These are phyloP conservation scores for Crinitomyces ghanaensis DNA, from an alignment of 805 yeast species.

Conservation along the genomic window DNA sequence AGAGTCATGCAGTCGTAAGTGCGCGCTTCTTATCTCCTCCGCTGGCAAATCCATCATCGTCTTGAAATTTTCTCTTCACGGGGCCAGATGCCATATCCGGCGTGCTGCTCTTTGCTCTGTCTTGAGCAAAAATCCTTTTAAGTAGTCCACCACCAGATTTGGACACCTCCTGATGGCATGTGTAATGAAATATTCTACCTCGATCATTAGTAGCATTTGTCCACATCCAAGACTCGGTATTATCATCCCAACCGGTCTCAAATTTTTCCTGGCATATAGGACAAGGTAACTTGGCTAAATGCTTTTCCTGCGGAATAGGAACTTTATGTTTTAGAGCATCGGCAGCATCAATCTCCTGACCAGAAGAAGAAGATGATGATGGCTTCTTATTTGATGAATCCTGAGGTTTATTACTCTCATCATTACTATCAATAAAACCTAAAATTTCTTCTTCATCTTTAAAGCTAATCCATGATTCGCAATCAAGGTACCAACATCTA, in stretches of 20 bases:
- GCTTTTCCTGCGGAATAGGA: constrained; percentile 52
- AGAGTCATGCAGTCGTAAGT: constrained; percentile 1
- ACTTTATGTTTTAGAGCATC: constrained; percentile 41
- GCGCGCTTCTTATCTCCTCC: constrained; percentile 1
- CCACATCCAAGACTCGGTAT: constrained; percentile 76
- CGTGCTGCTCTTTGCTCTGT: too few relatives aligned
- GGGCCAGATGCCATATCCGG: too few relatives aligned
- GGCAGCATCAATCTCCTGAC: constrained; percentile 12
- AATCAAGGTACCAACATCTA: constrained; percentile 72
- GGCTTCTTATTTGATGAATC: constrained; percentile 8
- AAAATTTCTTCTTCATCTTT: constrained; percentile 49
- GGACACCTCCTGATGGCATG: constrained; percentile 57
- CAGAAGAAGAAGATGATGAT: constrained; percentile 11
- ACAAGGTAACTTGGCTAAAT: constrained; percentile 47
- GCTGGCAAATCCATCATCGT: constrained; percentile 1
- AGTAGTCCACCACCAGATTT: constrained; percentile 7
- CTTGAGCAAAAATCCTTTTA: constrained; percentile 5
- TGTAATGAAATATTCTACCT: constrained; percentile 48
- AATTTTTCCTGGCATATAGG: constrained; percentile 61
- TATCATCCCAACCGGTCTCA: constrained; percentile 58
- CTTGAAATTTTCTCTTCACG: too few relatives aligned
- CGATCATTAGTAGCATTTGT: constrained; percentile 45
- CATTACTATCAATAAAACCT: constrained; percentile 22
- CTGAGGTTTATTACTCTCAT: constrained; percentile 11
- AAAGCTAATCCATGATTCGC: constrained; percentile 60